Conservation (phyloP, 208 protist genomes). For the Acanthamoeba royreba region DNA sequence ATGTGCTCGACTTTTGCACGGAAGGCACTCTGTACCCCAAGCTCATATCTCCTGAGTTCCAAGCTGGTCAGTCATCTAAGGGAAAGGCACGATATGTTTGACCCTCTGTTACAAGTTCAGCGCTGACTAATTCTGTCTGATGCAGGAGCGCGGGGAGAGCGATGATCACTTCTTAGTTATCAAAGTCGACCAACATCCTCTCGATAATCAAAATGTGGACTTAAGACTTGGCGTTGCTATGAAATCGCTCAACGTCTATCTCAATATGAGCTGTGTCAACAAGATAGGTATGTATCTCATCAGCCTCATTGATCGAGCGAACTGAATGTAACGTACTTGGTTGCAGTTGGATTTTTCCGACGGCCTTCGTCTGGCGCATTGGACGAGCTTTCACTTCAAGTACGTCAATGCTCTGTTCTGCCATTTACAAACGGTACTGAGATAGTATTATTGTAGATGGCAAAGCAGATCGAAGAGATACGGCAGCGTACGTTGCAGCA, state of each 20-base stretch:
- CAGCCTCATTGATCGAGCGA: neutral
- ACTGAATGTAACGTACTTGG: neutral
- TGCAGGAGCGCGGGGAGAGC: neutral
- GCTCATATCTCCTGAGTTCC: neutral
- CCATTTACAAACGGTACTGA: neutral
- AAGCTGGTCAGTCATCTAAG: neutral
- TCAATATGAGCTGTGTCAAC: constrained; percentile 23
- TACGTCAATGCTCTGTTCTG: neutral
- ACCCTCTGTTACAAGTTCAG: neutral
- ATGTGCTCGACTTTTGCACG: constrained; percentile 32
- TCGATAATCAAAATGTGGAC: neutral
- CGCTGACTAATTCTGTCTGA: neutral
- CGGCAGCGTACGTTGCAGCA: neutral
- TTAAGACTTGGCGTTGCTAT: neutral
- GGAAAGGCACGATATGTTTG: neutral
- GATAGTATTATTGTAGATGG: neutral
- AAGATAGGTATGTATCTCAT: neutral
- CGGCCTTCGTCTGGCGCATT: neutral
- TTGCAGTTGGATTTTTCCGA: neutral
- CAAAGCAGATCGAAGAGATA: neutral
- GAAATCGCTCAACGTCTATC: constrained; percentile 22
- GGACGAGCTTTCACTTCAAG: neutral
- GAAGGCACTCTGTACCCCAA: constrained; percentile 12
- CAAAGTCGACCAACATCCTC: neutral
- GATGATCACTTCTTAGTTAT: neutral